phyloP scores from a whole-genome alignment of 192 early-diverging fungal species.

The Backusella mclennaniae region DNA sequence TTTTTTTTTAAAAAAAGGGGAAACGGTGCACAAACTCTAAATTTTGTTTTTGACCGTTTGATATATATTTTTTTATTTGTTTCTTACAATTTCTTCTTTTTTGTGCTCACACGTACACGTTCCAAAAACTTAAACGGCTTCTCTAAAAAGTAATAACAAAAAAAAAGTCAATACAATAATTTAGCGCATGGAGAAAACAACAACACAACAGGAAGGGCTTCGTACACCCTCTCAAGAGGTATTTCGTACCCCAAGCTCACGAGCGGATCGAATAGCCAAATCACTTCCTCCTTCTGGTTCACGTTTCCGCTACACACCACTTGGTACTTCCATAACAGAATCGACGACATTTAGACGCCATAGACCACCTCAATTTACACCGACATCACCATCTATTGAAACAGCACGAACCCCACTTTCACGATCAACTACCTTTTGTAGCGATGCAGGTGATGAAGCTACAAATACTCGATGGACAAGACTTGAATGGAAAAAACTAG shows the following conservation, averaged over 20 bases:
- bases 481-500: not conserved
- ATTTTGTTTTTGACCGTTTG: not conserved
- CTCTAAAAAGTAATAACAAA: not conserved
- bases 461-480: not conserved
- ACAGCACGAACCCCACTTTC: not conserved
- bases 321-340: not conserved
- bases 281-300: not conserved
- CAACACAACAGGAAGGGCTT: not conserved
- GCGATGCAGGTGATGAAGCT: not conserved
- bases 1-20: not conserved
- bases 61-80: not conserved
- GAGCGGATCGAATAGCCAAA: not conserved
- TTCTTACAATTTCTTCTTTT: not conserved
- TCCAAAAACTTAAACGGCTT: not conserved
- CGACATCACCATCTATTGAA: not conserved
- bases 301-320: not conserved
- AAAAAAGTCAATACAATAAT: no score
- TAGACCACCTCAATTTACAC: not conserved
- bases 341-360: not conserved
- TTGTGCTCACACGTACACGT: not conserved
- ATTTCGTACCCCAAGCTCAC: not conserved
- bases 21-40: not conserved
- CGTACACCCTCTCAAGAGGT: not conserved
- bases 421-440: not conserved
- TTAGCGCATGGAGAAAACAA: not conserved